A percentile compares a stretch with the other conserved stretches of the same genome.
phyloP scores from a whole-genome alignment of 768 basidiomycete species.

The Leccinum subgranulosum region DNA sequence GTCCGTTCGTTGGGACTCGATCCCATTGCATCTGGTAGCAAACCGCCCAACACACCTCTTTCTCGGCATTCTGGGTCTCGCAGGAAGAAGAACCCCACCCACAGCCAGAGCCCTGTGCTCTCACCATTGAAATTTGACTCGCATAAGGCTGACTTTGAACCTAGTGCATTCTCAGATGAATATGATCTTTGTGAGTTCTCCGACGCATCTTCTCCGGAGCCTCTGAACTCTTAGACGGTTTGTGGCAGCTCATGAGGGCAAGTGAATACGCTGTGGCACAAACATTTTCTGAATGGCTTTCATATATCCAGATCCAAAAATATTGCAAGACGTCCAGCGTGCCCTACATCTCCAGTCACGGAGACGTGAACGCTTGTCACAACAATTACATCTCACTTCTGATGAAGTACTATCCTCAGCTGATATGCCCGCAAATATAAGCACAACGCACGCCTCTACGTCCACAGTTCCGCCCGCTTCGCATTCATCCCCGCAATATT shows the following conservation, averaged over 20 bases:
- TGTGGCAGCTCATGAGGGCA: conserved; percentile 69
- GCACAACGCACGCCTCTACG: conserved; percentile 31
- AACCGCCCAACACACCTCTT: conserved; percentile 14
- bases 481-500: conserved; percentile 20
- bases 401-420: conserved; percentile 23
- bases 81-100: conserved; percentile 16
- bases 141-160: conserved; percentile 34
- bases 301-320: conserved; percentile 58
- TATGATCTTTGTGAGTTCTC: conserved; percentile 67
- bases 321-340: conserved; percentile 76
- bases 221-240: conserved; percentile 10
- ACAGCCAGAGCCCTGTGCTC: conserved; percentile 12
- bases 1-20: conserved; percentile 21
- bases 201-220: conserved; percentile 1
- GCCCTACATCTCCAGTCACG: conserved; percentile 71
- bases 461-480: conserved; percentile 19
- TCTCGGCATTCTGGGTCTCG: conserved; percentile 16
- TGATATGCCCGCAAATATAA: conserved; percentile 26
- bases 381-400: conserved; percentile 18
- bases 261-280: conserved; percentile 21
- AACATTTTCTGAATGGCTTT: conserved; percentile 12
- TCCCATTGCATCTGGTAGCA: conserved; percentile 11
- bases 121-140: conserved; percentile 27
- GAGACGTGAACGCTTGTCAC: conserved; percentile 57
- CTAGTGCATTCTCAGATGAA: conserved; percentile 62